Conservation (phyloP, 805 yeast species). For the Saccharomyces kudriavzevii region DNA sequence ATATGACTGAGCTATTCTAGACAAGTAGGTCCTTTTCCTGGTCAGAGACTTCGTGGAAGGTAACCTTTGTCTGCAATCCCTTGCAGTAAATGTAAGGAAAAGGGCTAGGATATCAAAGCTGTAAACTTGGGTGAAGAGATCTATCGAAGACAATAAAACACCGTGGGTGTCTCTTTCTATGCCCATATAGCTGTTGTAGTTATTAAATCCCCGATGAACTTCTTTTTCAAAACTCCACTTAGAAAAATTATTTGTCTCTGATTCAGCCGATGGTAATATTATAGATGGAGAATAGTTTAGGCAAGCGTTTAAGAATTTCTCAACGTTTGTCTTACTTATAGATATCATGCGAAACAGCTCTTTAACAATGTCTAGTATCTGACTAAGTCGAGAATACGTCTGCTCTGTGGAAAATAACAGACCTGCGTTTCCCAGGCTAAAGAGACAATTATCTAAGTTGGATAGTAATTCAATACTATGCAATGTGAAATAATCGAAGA, state of each 20-base stretch:
- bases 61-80: not conserved
- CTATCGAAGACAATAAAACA: not conserved
- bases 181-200: not conserved
- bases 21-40: not conserved
- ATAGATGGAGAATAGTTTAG: constrained; percentile 17
- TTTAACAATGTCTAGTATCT: constrained; percentile 6
- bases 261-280: not conserved
- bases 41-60: not conserved
- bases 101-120: not conserved
- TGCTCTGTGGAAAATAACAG: constrained; percentile 10
- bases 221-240: not conserved
- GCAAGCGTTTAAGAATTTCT: constrained; percentile 15
- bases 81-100: not conserved
- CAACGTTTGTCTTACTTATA: constrained; percentile 12
- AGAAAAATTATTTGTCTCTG: not conserved
- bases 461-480: constrained; percentile 9
- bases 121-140: not conserved
- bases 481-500: constrained; percentile 19
- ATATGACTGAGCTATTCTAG: not conserved
- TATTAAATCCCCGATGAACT: not conserved
- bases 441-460: constrained; percentile 10
- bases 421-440: not conserved
- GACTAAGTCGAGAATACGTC: constrained; percentile 6
- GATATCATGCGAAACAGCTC: constrained; percentile 8
- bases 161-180: not conserved